phyloP scores from a whole-genome alignment of 768 basidiomycete species.

The Lentinula raphanica region DNA sequence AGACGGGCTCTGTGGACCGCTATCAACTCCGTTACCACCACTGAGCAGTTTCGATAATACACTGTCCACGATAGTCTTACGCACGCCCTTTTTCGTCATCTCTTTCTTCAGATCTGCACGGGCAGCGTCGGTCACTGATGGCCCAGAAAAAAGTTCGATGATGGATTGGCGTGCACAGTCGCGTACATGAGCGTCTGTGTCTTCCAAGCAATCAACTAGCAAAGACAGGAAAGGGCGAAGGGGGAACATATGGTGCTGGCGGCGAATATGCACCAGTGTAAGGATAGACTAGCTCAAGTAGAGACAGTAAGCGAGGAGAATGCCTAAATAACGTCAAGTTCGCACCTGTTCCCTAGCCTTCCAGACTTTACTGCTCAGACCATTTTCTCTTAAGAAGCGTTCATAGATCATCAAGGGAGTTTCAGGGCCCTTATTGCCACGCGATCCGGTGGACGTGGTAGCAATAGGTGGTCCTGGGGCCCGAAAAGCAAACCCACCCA shows the following conservation, averaged over 20 bases:
- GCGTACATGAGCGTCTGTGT: constrained; percentile 85
- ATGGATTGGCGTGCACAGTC: constrained; percentile 78
- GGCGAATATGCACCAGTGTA: constrained; percentile 68
- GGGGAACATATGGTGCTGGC: constrained; percentile 66
- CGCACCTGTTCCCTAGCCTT: constrained; percentile 82
- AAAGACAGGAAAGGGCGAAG: constrained; percentile 74
- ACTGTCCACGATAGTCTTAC: constrained; percentile 81
- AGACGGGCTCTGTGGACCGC: constrained; percentile 45
- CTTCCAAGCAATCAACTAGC: constrained; percentile 84
- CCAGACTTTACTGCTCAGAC: constrained; percentile 77
- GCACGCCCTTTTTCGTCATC: constrained; percentile 76
- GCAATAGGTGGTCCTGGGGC: constrained; percentile 36
- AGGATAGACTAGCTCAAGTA: constrained; percentile 45
- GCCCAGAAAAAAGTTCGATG: constrained; percentile 80
- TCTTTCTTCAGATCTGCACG: constrained; percentile 92
- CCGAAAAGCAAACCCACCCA: constrained; percentile 70
- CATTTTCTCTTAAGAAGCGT: constrained; percentile 63
- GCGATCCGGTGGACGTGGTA: constrained; percentile 39
- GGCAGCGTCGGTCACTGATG: constrained; percentile 78
- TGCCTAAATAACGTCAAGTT: not conserved
- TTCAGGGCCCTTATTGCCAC: constrained; percentile 59
- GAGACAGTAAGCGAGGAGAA: not conserved
- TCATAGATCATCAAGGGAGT: constrained; percentile 69
- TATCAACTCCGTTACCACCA: constrained; percentile 34
- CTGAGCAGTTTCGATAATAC: constrained; percentile 65